Evolutionary conservation across 495 filamentous ascomycete species (phyloP).

Genomic region (Bathelium albidoporum): DNA sequence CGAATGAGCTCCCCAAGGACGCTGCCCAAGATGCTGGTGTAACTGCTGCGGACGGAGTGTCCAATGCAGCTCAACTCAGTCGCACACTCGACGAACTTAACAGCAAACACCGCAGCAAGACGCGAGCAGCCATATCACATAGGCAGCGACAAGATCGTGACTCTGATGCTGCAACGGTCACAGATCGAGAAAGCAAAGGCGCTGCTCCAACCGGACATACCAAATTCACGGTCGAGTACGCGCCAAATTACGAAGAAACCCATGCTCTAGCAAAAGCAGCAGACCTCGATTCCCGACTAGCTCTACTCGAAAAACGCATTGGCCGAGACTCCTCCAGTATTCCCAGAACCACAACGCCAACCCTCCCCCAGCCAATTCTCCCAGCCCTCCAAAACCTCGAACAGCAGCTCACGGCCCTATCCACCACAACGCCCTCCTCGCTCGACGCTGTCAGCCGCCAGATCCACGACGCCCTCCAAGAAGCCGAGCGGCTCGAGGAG

Average conservation of each 20-base stretch:
- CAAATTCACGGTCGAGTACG: slow-evolving; percentile 2
- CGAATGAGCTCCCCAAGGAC: slow-evolving; percentile 17
- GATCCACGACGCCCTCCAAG: slow-evolving; percentile 54
- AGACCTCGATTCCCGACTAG: slow-evolving; percentile 74
- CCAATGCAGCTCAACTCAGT: neutral
- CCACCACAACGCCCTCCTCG: slow-evolving; percentile 50
- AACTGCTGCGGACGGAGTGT: slow-evolving; percentile 11
- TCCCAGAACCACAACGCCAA: slow-evolving; percentile 48
- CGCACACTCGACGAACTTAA: slow-evolving; percentile 21
- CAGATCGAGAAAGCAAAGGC: neutral
- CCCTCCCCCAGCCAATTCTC: slow-evolving; percentile 55
- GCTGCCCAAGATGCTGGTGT: slow-evolving; percentile 10
- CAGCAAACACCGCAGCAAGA: neutral
- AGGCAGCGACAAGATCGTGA: neutral
- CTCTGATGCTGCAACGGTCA: neutral
- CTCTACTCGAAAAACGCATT: slow-evolving; percentile 67
- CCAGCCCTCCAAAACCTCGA: slow-evolving; percentile 72
- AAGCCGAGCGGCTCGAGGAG: slow-evolving; percentile 68
- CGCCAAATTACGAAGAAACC: slow-evolving; percentile 8
- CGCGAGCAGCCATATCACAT: neutral
- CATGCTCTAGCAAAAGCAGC: slow-evolving; percentile 60
- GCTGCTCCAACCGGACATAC: neutral
- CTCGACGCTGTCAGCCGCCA: slow-evolving; percentile 66
- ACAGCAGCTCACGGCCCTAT: slow-evolving; percentile 55
- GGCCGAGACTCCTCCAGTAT: slow-evolving; percentile 63